phyloP scores from a whole-genome alignment of 495 filamentous ascomycete genomes.

The Chaetomidium leptoderma region DNA sequence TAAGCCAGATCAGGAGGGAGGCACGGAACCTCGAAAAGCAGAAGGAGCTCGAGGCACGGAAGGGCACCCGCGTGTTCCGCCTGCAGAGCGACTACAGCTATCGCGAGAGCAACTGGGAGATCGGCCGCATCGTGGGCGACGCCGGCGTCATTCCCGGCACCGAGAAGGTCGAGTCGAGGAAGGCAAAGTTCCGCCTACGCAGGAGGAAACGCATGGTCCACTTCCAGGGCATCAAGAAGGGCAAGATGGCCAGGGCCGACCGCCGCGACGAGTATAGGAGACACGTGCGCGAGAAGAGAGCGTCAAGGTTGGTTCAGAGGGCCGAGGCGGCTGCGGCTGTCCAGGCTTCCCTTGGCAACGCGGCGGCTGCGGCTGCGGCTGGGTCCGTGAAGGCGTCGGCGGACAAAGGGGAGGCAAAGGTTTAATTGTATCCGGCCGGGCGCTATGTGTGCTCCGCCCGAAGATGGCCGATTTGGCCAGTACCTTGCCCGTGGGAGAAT shows the following conservation, averaged over 20 bases:
- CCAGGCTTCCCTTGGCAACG: conserved; percentile 13
- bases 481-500: not conserved
- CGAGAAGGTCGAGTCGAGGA: conserved; percentile 27
- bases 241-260: conserved; percentile 23
- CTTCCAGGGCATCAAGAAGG: conserved; percentile 24
- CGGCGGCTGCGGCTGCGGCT: conserved; percentile 1
- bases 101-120: conserved; percentile 78
- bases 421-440: not conserved
- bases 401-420: conserved; percentile 12
- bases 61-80: conserved; percentile 41
- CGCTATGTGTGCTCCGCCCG: not conserved
- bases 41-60: conserved; percentile 25
- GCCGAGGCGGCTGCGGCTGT: conserved; percentile 6
- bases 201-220: conserved; percentile 21
- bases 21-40: conserved; percentile 18
- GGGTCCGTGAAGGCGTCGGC: not conserved
- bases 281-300: conserved; percentile 21
- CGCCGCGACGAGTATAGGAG: conserved; percentile 24
- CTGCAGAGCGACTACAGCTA: conserved; percentile 72
- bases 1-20: conserved; percentile 35
- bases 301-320: conserved; percentile 13
- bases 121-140: conserved; percentile 54
- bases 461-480: not conserved
- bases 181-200: conserved; percentile 29
- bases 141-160: conserved; percentile 28